These are phyloP conservation scores for Prinsepia uniflora DNA, from an alignment of 306 rosid genomes.

Conservation along the genomic window DNA sequence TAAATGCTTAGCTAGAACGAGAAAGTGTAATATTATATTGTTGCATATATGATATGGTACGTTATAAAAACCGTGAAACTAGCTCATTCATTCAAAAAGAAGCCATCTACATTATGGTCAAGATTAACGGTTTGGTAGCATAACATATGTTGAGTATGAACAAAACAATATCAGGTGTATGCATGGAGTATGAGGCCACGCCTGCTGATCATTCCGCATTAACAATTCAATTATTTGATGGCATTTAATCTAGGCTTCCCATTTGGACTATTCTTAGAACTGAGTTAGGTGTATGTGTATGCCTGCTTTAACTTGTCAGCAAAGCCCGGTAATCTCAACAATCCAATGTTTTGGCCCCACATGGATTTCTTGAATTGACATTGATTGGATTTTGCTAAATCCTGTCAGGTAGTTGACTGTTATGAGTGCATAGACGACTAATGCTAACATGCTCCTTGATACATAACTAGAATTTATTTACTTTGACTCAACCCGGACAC, in stretches of 20 bases:
- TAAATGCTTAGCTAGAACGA: neutral
- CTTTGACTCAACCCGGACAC: too few relatives aligned
- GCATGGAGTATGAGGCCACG: neutral
- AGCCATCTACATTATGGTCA: neutral
- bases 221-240: neutral
- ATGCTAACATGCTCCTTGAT: too few relatives aligned
- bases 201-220: neutral
- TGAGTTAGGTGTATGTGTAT: conserved; percentile 1
- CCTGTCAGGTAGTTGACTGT: neutral
- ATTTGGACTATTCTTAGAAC: conserved; percentile 1
- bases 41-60: neutral
- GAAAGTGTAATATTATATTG: neutral
- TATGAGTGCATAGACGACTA: neutral
- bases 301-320: conserved; percentile 12
- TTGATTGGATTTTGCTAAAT: neutral
- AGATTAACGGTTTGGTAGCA: neutral
- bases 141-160: neutral
- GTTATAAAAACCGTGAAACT: neutral
- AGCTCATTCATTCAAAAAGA: neutral
- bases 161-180: neutral
- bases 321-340: neutral
- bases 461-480: too few relatives aligned
- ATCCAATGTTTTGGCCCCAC: conserved; percentile 2
- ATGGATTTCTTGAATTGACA: neutral
- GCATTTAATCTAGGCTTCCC: conserved; percentile 4